Base-by-base conservation (phyloP, 495 filamentous ascomycete genomes). In the Bacidia rubella region DNA sequence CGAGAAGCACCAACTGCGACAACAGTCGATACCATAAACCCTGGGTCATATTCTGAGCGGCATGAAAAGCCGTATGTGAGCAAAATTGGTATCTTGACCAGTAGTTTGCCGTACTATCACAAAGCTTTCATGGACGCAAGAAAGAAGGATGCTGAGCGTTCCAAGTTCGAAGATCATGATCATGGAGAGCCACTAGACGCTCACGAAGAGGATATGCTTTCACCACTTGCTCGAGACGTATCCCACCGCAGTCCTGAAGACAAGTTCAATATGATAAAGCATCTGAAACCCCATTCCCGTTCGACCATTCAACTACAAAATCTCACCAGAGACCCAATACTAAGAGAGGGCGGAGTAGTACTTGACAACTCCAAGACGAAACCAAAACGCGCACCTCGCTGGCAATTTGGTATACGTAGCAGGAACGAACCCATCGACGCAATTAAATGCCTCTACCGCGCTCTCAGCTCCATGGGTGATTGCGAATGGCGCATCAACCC, bases 391-490 rank as follows among this genome's bases (percentile, higher is more conserved):
- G 78, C 80, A 2, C 86, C 87, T 1, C 85, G 87, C 54, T 98
- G 92, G 92, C 93, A 97, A 66, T 98, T 97, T 62, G 92, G 92
- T 26, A 98, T 98, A 54, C 80, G 92, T 1, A 90, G 85, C 21
- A 76, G 93, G 26, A 98, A 96, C 64, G 85, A 87, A 21, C 92
- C 93, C 0, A 81, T 90, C 25, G 92, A 98, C 60, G 92, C 92
- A 0, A 84, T 98, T 63, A 67, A 89, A 10, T 95, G 92, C 63
- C 85, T 98, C 47, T 97, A 95, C 71, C 84, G 87, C 59, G 90
- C 93, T 1, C 74, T 98, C 32, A 68, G 76, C 25, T 87, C 87
- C 49, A 86, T 96, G 60, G 88, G 87, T 19, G 90, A 87, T 9
- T 58, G 56, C 47, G 77, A 86, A 46, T 97, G 93, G 90, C 80